Conservation (phyloP, 2,329 filamentous ascomycete genomes). For the Elsinoe batatas region DNA sequence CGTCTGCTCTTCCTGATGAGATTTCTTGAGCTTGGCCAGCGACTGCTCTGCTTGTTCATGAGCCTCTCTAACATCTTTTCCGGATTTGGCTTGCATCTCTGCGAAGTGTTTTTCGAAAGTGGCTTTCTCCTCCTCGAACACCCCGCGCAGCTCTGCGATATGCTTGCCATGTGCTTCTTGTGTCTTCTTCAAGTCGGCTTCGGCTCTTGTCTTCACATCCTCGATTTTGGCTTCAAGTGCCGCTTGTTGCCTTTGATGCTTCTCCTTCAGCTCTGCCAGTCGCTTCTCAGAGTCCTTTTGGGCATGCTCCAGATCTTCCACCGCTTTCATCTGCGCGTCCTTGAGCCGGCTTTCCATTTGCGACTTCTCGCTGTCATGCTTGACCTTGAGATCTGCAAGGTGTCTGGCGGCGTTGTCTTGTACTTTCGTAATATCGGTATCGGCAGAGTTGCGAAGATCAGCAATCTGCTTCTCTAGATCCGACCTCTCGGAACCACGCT, state of each 20-base stretch:
- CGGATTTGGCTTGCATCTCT: constrained; percentile 3
- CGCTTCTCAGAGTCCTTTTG: background rate
- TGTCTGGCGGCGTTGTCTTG: background rate
- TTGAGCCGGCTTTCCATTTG: background rate
- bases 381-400: constrained; percentile 1
- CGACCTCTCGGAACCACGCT: constrained; percentile 10
- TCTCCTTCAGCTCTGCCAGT: background rate
- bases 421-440: background rate
- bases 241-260: background rate
- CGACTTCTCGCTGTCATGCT: background rate
- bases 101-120: background rate
- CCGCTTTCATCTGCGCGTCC: background rate
- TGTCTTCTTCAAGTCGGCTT: background rate
- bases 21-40: background rate
- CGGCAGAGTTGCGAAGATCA: background rate
- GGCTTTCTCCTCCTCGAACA: background rate
- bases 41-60: background rate
- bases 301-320: background rate
- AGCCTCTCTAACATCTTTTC: background rate
- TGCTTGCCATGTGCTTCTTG: background rate
- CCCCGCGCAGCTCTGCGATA: background rate
- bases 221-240: background rate
- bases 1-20: background rate
- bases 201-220: background rate
- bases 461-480: background rate